Evolutionary conservation across 2,329 filamentous ascomycete genomes (phyloP).

Genomic region (Cryphonectria nitschkei): DNA sequence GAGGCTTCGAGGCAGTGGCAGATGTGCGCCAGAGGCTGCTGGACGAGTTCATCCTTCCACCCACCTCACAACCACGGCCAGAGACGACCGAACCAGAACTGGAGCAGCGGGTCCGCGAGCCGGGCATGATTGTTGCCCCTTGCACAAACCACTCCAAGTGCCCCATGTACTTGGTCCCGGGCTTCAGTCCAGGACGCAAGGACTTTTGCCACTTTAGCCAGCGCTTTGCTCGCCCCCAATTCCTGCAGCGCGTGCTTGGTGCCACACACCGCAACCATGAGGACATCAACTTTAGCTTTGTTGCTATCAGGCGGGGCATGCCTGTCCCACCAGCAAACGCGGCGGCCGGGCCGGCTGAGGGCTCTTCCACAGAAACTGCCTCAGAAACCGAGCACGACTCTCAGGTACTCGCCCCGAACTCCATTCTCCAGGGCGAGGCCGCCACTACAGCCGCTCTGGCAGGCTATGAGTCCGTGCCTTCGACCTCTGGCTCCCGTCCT

Average conservation of each 20-base stretch:
- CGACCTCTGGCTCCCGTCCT: slow-evolving; percentile 42
- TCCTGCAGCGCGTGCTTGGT: slow-evolving; percentile 76
- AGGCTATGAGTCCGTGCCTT: slow-evolving; percentile 63
- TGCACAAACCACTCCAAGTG: slow-evolving; percentile 90
- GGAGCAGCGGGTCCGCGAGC: slow-evolving; percentile 53
- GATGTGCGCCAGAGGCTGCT: slow-evolving; percentile 80
- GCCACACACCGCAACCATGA: slow-evolving; percentile 78
- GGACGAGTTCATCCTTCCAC: slow-evolving; percentile 72
- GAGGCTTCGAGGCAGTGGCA: slow-evolving; percentile 90
- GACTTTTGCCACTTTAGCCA: slow-evolving; percentile 93
- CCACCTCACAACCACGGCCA: slow-evolving; percentile 44
- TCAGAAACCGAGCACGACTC: slow-evolving; percentile 38
- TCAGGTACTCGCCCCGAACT: slow-evolving; percentile 36
- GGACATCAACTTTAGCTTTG: slow-evolving; percentile 87
- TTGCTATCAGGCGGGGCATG: slow-evolving; percentile 80
- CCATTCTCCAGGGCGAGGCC: slow-evolving; percentile 50
- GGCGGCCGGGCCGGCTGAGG: slow-evolving; percentile 35
- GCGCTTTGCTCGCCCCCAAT: slow-evolving; percentile 81
- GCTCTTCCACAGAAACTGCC: slow-evolving; percentile 38
- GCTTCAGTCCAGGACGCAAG: slow-evolving; percentile 73
- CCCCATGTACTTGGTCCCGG: slow-evolving; percentile 81
- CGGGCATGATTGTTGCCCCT: slow-evolving; percentile 68
- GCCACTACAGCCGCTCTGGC: slow-evolving; percentile 70
- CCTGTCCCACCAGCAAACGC: slow-evolving; percentile 39
- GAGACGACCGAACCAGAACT: slow-evolving; percentile 46